These are phyloP conservation scores for Colletotrichum sojae DNA, from an alignment of 2,329 filamentous ascomycete species.

Conservation along the genomic window DNA sequence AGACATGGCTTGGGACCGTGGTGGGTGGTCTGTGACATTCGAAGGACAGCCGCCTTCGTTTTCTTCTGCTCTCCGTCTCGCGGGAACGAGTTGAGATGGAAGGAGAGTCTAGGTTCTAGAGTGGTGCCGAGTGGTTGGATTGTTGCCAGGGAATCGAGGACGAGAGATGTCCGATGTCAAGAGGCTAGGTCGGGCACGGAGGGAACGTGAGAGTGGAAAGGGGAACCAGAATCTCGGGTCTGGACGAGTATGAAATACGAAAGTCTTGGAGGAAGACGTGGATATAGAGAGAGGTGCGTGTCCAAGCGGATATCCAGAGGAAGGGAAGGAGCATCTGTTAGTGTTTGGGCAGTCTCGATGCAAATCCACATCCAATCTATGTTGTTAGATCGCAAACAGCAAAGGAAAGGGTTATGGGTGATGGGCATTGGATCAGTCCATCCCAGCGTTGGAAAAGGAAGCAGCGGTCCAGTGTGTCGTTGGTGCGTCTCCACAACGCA, in stretches of 20 bases:
- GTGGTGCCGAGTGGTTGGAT: too few relatives aligned
- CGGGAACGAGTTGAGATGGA: too few relatives aligned
- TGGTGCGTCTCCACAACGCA: not conserved
- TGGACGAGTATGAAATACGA: constrained; percentile 19
- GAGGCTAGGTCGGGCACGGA: not conserved
- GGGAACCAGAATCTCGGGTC: constrained; percentile 18
- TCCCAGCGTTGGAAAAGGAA: not conserved
- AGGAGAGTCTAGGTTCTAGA: too few relatives aligned
- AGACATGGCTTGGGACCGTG: constrained; percentile 25
- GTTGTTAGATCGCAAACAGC: too few relatives aligned
- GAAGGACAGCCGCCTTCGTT: not conserved
- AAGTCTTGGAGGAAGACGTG: not conserved
- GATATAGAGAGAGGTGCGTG: too few relatives aligned
- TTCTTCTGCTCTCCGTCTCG: too few relatives aligned
- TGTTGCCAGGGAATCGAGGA: too few relatives aligned
- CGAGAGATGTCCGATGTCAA: not conserved
- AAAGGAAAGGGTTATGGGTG: not conserved
- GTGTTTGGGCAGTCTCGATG: not conserved
- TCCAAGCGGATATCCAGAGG: too few relatives aligned
- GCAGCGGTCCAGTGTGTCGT: not conserved
- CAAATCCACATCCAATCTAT: not conserved
- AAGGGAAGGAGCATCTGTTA: not conserved
- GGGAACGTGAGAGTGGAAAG: not conserved
- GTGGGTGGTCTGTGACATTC: constrained; percentile 4
- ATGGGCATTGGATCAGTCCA: too few relatives aligned